Percentiles rank a stretch among this genome's conserved stretches.
Evolutionary conservation across 805 yeast genomes (phyloP).

Genomic region (Pichia ethanolica): DNA sequence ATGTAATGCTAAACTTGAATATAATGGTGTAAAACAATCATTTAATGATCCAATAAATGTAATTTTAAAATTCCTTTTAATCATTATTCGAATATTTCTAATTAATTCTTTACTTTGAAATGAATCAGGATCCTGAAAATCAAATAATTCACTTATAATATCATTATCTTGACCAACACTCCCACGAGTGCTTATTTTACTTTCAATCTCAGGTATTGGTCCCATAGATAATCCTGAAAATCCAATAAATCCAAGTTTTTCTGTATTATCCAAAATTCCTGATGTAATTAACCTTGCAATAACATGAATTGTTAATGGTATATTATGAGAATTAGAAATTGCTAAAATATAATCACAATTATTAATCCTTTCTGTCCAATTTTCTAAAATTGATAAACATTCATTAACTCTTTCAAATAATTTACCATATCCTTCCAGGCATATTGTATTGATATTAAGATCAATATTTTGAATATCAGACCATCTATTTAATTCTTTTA

Average conservation of each 20-base stretch:
- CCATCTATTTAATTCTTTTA: slow-evolving; percentile 61
- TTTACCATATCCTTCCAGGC: slow-evolving; percentile 88
- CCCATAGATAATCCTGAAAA: slow-evolving; percentile 94
- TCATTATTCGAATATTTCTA: slow-evolving; percentile 57
- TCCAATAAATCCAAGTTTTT: slow-evolving; percentile 64
- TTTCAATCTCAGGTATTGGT: slow-evolving; percentile 82
- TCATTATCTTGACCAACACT: slow-evolving; percentile 83
- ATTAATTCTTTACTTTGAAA: slow-evolving; percentile 61
- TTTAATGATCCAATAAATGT: slow-evolving; percentile 80
- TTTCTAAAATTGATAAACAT: slow-evolving; percentile 58
- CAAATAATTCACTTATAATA: slow-evolving; percentile 78
- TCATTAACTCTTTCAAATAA: slow-evolving; percentile 74
- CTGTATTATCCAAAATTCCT: slow-evolving; percentile 48
- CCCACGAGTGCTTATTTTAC: slow-evolving; percentile 55
- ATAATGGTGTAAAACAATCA: slow-evolving; percentile 90
- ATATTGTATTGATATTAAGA: slow-evolving; percentile 67
- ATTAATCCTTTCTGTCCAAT: slow-evolving; percentile 52
- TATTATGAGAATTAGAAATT: slow-evolving; percentile 91
- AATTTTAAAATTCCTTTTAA: slow-evolving; percentile 68
- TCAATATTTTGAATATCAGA: slow-evolving; percentile 34
- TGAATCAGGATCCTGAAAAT: slow-evolving; percentile 71
- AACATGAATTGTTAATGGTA: slow-evolving; percentile 78
- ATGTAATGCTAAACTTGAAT: slow-evolving; percentile 75
- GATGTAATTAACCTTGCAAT: slow-evolving; percentile 39
- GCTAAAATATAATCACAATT: slow-evolving; percentile 72